These are phyloP conservation scores for Paxillus involutus DNA, from an alignment of 768 basidiomycete species.

Conservation along the genomic window DNA sequence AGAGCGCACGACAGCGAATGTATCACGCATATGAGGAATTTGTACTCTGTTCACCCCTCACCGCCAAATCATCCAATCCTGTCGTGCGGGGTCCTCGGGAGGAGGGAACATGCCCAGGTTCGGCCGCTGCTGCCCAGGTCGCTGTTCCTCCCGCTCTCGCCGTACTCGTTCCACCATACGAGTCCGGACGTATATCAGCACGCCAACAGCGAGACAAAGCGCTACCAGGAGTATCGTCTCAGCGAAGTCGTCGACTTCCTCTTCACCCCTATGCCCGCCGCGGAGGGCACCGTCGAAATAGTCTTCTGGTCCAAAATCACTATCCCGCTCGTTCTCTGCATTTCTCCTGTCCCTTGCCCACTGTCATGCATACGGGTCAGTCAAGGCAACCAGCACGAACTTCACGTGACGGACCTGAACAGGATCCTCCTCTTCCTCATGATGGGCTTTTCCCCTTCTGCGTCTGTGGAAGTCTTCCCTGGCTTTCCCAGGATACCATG, in stretches of 20 bases:
- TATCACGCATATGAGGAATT: neutral
- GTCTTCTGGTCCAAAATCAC: slow-evolving; percentile 79
- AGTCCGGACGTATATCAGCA: slow-evolving; percentile 76
- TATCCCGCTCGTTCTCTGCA: slow-evolving; percentile 69
- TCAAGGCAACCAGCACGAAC: neutral
- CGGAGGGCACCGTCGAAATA: slow-evolving; percentile 72
- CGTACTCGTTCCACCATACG: slow-evolving; percentile 74
- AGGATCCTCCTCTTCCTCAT: slow-evolving; percentile 65
- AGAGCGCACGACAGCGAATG: neutral
- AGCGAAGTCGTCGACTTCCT: slow-evolving; percentile 65
- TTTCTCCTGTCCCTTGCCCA: slow-evolving; percentile 78
- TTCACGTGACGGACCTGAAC: slow-evolving; percentile 53
- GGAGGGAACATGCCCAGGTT: slow-evolving; percentile 56
- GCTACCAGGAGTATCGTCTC: slow-evolving; percentile 81
- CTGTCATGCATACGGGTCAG: slow-evolving; percentile 34
- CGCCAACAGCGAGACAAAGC: slow-evolving; percentile 70
- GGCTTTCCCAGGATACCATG: slow-evolving; percentile 84
- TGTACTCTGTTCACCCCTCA: slow-evolving; percentile 5
- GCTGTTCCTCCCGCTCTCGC: slow-evolving; percentile 54
- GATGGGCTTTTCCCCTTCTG: slow-evolving; percentile 39
- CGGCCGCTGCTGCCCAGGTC: slow-evolving; percentile 33
- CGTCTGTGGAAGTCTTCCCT: slow-evolving; percentile 73
- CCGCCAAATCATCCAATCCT: slow-evolving; percentile 63
- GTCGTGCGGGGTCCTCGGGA: slow-evolving; percentile 60
- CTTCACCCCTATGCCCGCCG: slow-evolving; percentile 59